Conservation (phyloP, 1,284 basidiomycete genomes). For the Pisolithus thermaeus region DNA sequence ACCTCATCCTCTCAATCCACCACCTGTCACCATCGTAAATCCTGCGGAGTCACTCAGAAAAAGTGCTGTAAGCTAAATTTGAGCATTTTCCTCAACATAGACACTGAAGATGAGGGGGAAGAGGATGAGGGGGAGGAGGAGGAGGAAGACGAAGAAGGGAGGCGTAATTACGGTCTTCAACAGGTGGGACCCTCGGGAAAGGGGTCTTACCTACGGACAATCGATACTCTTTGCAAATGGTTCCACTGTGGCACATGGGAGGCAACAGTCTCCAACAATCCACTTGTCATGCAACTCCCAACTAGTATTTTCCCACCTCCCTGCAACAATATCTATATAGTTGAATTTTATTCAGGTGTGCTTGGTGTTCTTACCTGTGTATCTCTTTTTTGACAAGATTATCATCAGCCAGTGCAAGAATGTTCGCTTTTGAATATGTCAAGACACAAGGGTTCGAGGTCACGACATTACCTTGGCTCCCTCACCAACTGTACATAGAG, state of each 20-base stretch:
- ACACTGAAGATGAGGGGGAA: too few species aligned
- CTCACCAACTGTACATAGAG: not conserved
- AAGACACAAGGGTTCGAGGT: not conserved
- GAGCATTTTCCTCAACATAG: too few species aligned
- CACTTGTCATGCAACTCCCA: not conserved
- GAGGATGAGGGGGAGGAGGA: not conserved
- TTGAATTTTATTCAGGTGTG: not conserved
- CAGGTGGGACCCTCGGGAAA: not conserved
- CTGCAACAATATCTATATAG: not conserved
- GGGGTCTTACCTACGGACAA: not conserved
- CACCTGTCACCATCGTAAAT: not conserved
- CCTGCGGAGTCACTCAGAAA: too few species aligned
- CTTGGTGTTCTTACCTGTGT: not conserved
- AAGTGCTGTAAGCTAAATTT: too few species aligned
- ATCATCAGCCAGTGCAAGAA: not conserved
- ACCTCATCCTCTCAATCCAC: too few species aligned
- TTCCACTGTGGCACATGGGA: not conserved
- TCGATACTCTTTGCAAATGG: not conserved
- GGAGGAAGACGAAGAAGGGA: not conserved
- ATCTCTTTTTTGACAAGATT: not conserved
- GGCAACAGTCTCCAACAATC: not conserved
- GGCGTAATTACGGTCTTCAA: not conserved
- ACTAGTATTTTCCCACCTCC: not conserved
- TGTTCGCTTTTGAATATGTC: not conserved
- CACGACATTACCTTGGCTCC: not conserved